Evolutionary conservation across 2,329 filamentous ascomycete genomes (phyloP).

Genomic region (Trichoderma sp.): DNA sequence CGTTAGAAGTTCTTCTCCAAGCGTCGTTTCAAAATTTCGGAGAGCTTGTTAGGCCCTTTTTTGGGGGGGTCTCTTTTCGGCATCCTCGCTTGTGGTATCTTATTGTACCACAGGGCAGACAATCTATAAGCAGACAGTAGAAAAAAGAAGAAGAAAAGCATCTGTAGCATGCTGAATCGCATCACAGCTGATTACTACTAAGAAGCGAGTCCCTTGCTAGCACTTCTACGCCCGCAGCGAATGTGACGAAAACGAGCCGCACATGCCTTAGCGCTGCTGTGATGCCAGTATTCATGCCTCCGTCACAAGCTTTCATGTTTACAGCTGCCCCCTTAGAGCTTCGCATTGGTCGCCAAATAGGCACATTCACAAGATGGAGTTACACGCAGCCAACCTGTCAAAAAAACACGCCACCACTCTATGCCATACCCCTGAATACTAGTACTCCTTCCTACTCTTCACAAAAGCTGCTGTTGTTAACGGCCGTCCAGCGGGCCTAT

Average conservation of each 20-base stretch:
- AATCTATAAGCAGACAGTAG: not conserved
- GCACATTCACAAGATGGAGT: not conserved
- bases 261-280: not conserved
- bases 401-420: not conserved
- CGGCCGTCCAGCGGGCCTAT: not conserved
- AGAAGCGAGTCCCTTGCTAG: not conserved
- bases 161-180: not conserved
- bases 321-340: not conserved
- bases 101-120: not conserved
- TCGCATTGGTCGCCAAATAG: not conserved
- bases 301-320: not conserved
- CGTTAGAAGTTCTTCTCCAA: conserved; percentile 15
- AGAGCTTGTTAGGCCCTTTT: too few relatives aligned
- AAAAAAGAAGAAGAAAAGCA: not conserved
- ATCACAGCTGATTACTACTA: not conserved
- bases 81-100: not conserved
- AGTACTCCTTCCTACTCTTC: not conserved
- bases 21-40: conserved; percentile 16
- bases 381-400: not conserved
- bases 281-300: not conserved
- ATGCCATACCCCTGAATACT: not conserved
- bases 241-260: not conserved
- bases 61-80: not conserved
- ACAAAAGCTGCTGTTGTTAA: not conserved
- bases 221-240: not conserved